Conservation (phyloP, 2,329 filamentous ascomycete species). For the Penicillium sp. region DNA sequence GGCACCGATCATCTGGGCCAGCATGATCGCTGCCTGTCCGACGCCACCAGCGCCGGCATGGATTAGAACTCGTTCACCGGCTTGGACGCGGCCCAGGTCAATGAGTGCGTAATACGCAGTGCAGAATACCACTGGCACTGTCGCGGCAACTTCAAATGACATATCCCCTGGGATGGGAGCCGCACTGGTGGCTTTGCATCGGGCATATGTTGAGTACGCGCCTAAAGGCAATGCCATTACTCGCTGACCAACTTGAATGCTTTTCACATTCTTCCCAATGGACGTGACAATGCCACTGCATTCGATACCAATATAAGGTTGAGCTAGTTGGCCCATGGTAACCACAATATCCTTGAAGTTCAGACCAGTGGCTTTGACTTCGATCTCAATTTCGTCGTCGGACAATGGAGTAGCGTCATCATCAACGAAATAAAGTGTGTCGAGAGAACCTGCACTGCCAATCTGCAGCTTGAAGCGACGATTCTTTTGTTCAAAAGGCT, state of each 20-base stretch:
- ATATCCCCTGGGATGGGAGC: slow-evolving; percentile 16
- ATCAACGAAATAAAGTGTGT: slow-evolving; percentile 24
- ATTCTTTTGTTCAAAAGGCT: slow-evolving; percentile 21
- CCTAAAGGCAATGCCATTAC: slow-evolving; percentile 31
- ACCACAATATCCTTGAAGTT: slow-evolving; percentile 37
- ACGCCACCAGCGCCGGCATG: slow-evolving; percentile 27
- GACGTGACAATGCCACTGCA: slow-evolving; percentile 30
- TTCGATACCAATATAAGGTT: slow-evolving; percentile 31
- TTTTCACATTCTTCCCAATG: slow-evolving; percentile 27
- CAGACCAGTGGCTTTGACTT: slow-evolving; percentile 32
- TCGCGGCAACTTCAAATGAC: slow-evolving; percentile 18
- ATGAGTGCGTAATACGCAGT: slow-evolving; percentile 22
- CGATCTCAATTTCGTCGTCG: slow-evolving; percentile 31
- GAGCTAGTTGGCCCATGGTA: slow-evolving; percentile 32
- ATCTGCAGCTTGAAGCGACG: slow-evolving; percentile 23
- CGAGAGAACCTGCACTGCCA: slow-evolving; percentile 18
- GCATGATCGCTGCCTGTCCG: slow-evolving; percentile 26
- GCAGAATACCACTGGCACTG: slow-evolving; percentile 19
- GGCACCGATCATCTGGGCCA: slow-evolving; percentile 21
- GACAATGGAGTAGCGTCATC: slow-evolving; percentile 12
- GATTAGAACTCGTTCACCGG: slow-evolving; percentile 22
- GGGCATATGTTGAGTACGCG: slow-evolving; percentile 27
- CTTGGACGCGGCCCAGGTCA: slow-evolving; percentile 17
- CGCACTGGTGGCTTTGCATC: slow-evolving; percentile 24
- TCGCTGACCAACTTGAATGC: slow-evolving; percentile 30